Conservation (phyloP, 768 basidiomycete genomes). For the Dioszegia crocea region DNA sequence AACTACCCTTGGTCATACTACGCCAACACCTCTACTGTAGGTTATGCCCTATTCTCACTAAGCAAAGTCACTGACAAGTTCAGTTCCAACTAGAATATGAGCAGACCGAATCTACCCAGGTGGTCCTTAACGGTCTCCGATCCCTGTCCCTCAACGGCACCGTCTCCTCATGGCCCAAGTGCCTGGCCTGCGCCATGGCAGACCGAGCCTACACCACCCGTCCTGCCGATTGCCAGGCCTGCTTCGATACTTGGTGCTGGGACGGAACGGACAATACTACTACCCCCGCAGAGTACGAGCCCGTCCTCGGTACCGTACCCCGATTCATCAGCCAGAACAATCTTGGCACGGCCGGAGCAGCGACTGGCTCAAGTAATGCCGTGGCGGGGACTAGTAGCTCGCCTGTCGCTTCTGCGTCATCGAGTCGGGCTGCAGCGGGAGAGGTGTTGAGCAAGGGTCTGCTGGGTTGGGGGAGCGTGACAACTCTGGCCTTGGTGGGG, state of each 20-base stretch:
- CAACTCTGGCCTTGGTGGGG: not conserved
- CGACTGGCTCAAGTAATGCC: not conserved
- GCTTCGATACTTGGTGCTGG: conserved; percentile 49
- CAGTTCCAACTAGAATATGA: conserved; percentile 61
- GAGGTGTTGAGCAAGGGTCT: not conserved
- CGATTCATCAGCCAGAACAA: conserved; percentile 20
- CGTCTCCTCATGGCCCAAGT: conserved; percentile 60
- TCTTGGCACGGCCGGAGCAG: conserved; percentile 7
- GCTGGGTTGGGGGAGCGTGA: not conserved
- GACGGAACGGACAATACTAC: conserved; percentile 44
- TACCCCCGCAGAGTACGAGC: conserved; percentile 32
- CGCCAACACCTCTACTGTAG: conserved; percentile 43
- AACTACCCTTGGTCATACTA: conserved; percentile 57
- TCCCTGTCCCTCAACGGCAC: conserved; percentile 55
- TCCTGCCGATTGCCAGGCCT: conserved; percentile 40
- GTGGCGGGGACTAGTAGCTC: not conserved
- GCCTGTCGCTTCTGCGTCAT: not conserved
- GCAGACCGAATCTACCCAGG: conserved; percentile 56
- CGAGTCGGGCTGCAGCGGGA: conserved; percentile 1
- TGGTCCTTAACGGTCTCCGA: conserved; percentile 62
- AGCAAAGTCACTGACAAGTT: not conserved
- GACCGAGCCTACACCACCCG: conserved; percentile 53
- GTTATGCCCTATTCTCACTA: conserved; percentile 1
- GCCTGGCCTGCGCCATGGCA: conserved; percentile 67
- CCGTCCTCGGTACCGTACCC: conserved; percentile 37